These are phyloP conservation scores for Fusarium armeniacum DNA, from an alignment of 2,329 filamentous ascomycete species.

Conservation along the genomic window DNA sequence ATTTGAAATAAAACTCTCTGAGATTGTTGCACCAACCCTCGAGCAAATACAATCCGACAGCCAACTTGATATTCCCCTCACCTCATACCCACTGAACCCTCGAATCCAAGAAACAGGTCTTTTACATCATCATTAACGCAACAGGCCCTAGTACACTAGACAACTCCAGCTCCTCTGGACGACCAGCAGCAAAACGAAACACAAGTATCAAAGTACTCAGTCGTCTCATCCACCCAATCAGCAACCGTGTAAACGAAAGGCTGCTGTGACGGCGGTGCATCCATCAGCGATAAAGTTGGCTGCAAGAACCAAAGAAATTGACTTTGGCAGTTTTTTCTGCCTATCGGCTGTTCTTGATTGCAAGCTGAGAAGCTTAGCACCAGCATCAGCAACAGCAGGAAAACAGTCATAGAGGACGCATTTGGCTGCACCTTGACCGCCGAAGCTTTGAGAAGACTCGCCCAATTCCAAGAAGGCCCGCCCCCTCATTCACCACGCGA, in stretches of 20 bases:
- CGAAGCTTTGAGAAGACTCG: conserved; percentile 8
- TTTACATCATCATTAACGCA: background rate
- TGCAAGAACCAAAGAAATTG: conserved; percentile 8
- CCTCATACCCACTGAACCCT: conserved; percentile 9
- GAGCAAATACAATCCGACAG: background rate
- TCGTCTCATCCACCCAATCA: conserved; percentile 2
- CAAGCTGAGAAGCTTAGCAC: conserved; percentile 1
- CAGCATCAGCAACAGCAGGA: background rate
- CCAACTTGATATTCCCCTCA: background rate
- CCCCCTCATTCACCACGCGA: conserved; percentile 12
- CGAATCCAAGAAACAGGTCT: background rate
- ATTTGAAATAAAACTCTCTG: background rate
- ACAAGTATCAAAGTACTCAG: background rate
- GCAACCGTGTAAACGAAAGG: conserved; percentile 5
- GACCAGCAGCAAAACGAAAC: conserved; percentile 1
- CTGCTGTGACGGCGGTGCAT: conserved; percentile 6
- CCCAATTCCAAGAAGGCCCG: conserved; percentile 1
- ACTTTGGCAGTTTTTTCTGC: conserved; percentile 1
- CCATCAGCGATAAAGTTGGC: conserved; percentile 14
- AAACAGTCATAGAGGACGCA: conserved; percentile 19
- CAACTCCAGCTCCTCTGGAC: background rate
- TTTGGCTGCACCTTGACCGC: conserved; percentile 17
- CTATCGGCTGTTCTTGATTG: background rate
- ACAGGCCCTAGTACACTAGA: conserved; percentile 7
- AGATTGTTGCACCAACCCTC: background rate